Percentiles rank a stretch among this genome's conserved stretches.
Evolutionary conservation across 2,329 filamentous ascomycete genomes (phyloP).

Genomic region (Aspergillus quadrilineatus): DNA sequence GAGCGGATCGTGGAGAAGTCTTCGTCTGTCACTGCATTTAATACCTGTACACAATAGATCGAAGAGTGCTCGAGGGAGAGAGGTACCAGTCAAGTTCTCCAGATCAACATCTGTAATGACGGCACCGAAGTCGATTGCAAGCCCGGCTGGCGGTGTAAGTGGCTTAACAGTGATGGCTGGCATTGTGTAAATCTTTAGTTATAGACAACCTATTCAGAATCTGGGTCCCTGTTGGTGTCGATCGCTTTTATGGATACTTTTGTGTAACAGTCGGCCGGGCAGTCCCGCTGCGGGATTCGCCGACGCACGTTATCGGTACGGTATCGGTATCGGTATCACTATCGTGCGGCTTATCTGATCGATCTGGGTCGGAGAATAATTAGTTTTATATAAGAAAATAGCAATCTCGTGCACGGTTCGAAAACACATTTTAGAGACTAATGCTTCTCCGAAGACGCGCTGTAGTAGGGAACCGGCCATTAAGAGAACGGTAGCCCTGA

Average conservation of each 20-base stretch:
- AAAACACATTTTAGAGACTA: too few species aligned
- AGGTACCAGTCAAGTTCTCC: constrained; percentile 61
- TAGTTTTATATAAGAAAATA: too few species aligned
- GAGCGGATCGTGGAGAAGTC: constrained; percentile 64
- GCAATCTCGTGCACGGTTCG: too few species aligned
- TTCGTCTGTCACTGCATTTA: constrained; percentile 48
- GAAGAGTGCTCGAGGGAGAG: background rate
- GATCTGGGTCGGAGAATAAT: background rate
- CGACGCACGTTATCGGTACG: background rate
- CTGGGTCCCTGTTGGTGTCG: background rate
- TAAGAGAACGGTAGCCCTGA: too few species aligned
- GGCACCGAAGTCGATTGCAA: constrained; percentile 60
- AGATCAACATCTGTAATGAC: constrained; percentile 59
- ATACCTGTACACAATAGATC: background rate
- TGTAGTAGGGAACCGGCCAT: too few species aligned
- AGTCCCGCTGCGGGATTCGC: background rate
- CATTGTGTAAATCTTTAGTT: background rate
- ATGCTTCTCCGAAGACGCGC: too few species aligned
- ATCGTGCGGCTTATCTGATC: background rate
- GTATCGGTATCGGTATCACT: background rate
- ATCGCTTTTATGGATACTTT: background rate
- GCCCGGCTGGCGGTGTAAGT: constrained; percentile 28
- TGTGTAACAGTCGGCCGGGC: background rate
- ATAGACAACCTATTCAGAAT: background rate
- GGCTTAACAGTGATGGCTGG: constrained; percentile 20